Evolutionary conservation across 169 alveolate species (phyloP).

Genomic region (Cryptosporidium baileyi): DNA sequence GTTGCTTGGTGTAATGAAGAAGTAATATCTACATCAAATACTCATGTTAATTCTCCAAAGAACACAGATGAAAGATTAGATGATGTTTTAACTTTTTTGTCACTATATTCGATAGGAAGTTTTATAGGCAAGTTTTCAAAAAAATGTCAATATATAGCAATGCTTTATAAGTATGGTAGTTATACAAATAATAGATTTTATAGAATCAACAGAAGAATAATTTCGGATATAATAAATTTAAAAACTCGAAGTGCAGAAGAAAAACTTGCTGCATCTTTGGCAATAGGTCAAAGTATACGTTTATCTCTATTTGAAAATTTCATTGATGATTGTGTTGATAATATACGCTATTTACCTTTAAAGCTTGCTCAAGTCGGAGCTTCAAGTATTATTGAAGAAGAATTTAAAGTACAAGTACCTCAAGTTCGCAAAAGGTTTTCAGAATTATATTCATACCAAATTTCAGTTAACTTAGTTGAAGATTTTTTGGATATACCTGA

Average conservation of each 20-base stretch:
- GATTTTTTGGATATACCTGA: conserved; percentile 79
- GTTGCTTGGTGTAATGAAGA: conserved; percentile 74
- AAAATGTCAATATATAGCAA: conserved; percentile 29
- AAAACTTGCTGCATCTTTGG: conserved; percentile 74
- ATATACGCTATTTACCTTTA: conserved; percentile 70
- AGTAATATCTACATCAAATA: not conserved
- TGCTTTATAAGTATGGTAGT: conserved; percentile 68
- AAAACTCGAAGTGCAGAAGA: conserved; percentile 74
- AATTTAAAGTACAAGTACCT: conserved; percentile 45
- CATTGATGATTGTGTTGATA: conserved; percentile 76
- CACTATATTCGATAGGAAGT: conserved; percentile 67
- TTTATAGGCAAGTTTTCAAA: conserved; percentile 19
- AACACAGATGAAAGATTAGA: conserved; percentile 70
- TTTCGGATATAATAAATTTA: conserved; percentile 71
- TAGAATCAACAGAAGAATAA: conserved; percentile 39
- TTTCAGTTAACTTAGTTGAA: conserved; percentile 76
- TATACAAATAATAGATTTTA: conserved; percentile 44
- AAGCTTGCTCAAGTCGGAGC: conserved; percentile 75
- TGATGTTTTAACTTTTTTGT: conserved; percentile 67
- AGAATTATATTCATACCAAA: conserved; percentile 73
- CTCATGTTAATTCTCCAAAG: conserved; percentile 48
- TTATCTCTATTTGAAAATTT: conserved; percentile 74
- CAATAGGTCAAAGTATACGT: conserved; percentile 74
- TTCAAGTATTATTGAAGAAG: conserved; percentile 71
- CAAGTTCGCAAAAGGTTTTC: conserved; percentile 71